Conservation (phyloP, 1,284 basidiomycete genomes). For the Pisolithus thermaeus region DNA sequence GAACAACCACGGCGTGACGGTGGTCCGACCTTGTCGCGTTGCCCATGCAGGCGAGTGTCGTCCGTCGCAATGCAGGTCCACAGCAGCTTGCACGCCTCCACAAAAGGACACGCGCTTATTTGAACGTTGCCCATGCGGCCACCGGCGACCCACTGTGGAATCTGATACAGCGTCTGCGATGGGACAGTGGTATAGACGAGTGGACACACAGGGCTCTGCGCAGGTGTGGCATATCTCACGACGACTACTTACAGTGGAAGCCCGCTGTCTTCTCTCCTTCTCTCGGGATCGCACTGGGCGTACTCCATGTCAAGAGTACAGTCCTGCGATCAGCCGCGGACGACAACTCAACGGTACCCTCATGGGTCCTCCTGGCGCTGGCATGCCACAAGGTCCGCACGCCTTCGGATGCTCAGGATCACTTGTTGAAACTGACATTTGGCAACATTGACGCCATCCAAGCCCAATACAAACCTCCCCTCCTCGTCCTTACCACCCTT, state of each 20-base stretch:
- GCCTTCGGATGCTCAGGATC: slow-evolving; percentile 34
- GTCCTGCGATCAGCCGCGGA: not conserved
- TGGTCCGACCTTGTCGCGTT: too few species aligned
- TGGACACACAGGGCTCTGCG: slow-evolving; percentile 19
- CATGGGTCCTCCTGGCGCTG: slow-evolving; percentile 52
- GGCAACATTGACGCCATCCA: slow-evolving; percentile 31
- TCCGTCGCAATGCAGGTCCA: slow-evolving; percentile 5
- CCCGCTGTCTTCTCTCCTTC: slow-evolving; percentile 28
- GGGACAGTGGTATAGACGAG: slow-evolving; percentile 1
- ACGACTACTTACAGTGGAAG: slow-evolving; percentile 36
- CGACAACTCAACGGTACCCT: slow-evolving; percentile 22
- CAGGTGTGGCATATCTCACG: slow-evolving; percentile 26
- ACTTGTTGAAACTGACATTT: slow-evolving; percentile 34
- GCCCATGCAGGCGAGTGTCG: too few species aligned
- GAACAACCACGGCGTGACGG: too few species aligned
- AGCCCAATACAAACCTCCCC: slow-evolving; percentile 31
- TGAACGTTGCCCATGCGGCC: slow-evolving; percentile 14
- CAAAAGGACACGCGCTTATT: slow-evolving; percentile 18
- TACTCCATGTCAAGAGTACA: slow-evolving; percentile 10
- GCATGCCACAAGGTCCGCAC: slow-evolving; percentile 43
- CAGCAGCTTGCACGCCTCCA: slow-evolving; percentile 12
- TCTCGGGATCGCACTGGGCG: slow-evolving; percentile 29
- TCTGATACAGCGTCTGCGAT: slow-evolving; percentile 19
- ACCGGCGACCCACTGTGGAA: slow-evolving; percentile 28
- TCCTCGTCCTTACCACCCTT: slow-evolving; percentile 44